Percentiles rank a stretch among this genome's conserved stretches.
Evolutionary conservation across 1,284 basidiomycete species (phyloP).

Genomic region (Marasmius tenuissimus): DNA sequence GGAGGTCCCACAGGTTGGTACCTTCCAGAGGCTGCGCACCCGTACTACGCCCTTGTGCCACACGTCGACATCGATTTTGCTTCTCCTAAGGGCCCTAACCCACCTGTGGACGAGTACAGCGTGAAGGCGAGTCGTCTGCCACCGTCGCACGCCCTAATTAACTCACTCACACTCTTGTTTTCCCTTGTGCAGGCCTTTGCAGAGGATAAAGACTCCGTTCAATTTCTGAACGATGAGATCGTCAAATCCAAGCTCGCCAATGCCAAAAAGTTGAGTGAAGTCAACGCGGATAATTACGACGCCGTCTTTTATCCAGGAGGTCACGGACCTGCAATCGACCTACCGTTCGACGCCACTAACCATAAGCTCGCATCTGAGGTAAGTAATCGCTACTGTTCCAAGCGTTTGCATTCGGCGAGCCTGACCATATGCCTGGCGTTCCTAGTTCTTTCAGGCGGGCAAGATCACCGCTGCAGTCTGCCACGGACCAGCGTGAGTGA

Average conservation of each 20-base stretch:
- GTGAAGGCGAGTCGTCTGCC: constrained; percentile 36
- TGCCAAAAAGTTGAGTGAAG: constrained; percentile 62
- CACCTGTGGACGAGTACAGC: constrained; percentile 67
- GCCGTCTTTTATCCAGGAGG: constrained; percentile 82
- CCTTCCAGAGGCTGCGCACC: constrained; percentile 78
- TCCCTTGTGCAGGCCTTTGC: constrained; percentile 45
- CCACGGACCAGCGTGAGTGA: constrained; percentile 63
- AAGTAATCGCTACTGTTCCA: constrained; percentile 16
- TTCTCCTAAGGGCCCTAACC: constrained; percentile 68
- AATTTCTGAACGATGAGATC: constrained; percentile 63
- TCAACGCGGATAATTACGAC: constrained; percentile 62
- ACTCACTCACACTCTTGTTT: not conserved
- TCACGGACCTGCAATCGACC: constrained; percentile 72
- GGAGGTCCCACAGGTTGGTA: constrained; percentile 68
- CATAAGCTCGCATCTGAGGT: constrained; percentile 59
- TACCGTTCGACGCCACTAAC: constrained; percentile 58
- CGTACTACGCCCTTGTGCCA: constrained; percentile 68
- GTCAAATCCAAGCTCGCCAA: constrained; percentile 59
- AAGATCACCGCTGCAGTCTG: constrained; percentile 73
- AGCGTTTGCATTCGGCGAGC: not conserved
- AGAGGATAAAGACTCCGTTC: constrained; percentile 58
- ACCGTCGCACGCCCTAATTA: not conserved
- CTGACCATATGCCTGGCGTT: not conserved
- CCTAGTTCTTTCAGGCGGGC: constrained; percentile 56
- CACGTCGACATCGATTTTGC: constrained; percentile 70